Conservation (phyloP, 257 asterid genomes). For the Solanum gandarillasii region DNA sequence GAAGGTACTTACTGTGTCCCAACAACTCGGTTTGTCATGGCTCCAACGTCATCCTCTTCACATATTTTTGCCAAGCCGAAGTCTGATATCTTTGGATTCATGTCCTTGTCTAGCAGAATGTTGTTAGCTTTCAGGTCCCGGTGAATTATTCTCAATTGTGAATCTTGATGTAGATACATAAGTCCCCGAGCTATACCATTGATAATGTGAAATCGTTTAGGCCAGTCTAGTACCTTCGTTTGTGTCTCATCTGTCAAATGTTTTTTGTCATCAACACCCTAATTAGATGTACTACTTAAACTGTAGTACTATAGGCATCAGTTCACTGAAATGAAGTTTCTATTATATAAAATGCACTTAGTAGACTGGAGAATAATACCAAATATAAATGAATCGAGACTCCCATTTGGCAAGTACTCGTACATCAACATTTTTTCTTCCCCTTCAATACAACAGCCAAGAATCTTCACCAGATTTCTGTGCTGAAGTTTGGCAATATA, state of each 20-base stretch:
- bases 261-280: background rate
- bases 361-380: conserved; percentile 2
- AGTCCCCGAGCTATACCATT: conserved; percentile 41
- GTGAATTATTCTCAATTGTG: conserved; percentile 25
- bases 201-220: conserved; percentile 25
- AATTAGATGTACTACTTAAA: too few relatives aligned
- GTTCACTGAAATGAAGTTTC: background rate
- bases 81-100: conserved; percentile 50
- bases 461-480: conserved; percentile 42
- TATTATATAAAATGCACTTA: background rate
- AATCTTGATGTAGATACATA: conserved; percentile 50
- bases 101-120: conserved; percentile 27
- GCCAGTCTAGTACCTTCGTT: conserved; percentile 25
- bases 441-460: conserved; percentile 36
- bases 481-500: conserved; percentile 41
- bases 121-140: conserved; percentile 48
- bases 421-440: conserved; percentile 39
- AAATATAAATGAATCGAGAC: conserved; percentile 38
- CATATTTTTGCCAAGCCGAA: conserved; percentile 35
- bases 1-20: conserved; percentile 14
- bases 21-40: conserved; percentile 29
- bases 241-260: conserved; percentile 13
- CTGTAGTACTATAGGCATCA: background rate
- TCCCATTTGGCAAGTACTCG: conserved; percentile 41
- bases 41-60: conserved; percentile 29